Conservation (phyloP, 2,329 filamentous ascomycete genomes). For the Pseudocercospora pini-densiflorae region DNA sequence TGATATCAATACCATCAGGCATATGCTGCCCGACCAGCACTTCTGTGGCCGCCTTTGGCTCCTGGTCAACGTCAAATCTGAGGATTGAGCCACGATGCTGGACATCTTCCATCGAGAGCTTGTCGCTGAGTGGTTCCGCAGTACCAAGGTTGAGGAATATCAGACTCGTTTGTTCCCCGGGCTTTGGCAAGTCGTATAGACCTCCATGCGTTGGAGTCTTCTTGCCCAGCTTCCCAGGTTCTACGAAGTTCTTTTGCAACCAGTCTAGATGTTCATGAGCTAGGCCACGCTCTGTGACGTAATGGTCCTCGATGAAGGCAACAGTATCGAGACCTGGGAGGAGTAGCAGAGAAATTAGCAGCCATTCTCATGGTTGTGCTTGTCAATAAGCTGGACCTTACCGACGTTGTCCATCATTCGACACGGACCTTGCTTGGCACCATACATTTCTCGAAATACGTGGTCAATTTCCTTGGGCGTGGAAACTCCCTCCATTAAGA, state of each 20-base stretch:
- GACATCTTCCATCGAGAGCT: conserved; percentile 15
- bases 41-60: conserved; percentile 28
- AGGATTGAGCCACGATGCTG: conserved; percentile 28
- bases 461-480: conserved; percentile 56
- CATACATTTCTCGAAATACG: conserved; percentile 48
- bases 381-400: no score
- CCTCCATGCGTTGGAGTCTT: conserved; percentile 27
- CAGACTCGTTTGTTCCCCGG: conserved; percentile 20
- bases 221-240: conserved; percentile 52
- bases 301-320: conserved; percentile 58
- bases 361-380: no score
- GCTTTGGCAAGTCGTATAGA: conserved; percentile 6
- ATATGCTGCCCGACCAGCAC: conserved; percentile 14
- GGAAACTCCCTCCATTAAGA: conserved; percentile 57
- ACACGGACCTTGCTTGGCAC: conserved; percentile 35
- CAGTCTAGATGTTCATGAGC: conserved; percentile 48
- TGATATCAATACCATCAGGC: conserved; percentile 42
- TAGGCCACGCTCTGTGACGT: conserved; percentile 56
- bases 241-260: conserved; percentile 51
- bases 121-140: conserved; percentile 19
- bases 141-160: conserved; percentile 28
- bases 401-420: conserved; percentile 56
- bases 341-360: no score
- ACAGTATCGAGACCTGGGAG: conserved; percentile 61
- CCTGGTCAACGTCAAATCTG: conserved; percentile 21